These are phyloP conservation scores for Boletus sp. DNA, from an alignment of 768 basidiomycete species.

Conservation along the genomic window DNA sequence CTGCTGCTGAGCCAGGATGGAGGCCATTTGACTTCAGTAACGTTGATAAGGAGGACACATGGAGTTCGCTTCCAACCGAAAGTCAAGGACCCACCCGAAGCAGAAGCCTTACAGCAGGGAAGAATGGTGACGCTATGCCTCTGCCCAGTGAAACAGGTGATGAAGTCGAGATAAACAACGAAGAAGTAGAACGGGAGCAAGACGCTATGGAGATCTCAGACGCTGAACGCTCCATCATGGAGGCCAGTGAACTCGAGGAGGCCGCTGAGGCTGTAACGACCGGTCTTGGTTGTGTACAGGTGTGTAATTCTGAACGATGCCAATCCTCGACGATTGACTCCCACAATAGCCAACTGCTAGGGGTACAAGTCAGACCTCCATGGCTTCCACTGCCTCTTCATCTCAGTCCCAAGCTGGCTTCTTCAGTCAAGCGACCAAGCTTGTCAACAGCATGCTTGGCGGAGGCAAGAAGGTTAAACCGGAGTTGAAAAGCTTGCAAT, in stretches of 20 bases:
- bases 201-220: constrained; percentile 35
- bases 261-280: constrained; percentile 38
- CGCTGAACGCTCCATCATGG: constrained; percentile 31
- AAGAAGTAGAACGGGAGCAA: constrained; percentile 11
- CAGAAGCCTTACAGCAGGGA: constrained; percentile 19
- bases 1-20: constrained; percentile 55
- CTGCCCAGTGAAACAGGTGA: constrained; percentile 6
- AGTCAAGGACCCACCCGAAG: constrained; percentile 41
- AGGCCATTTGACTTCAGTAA: constrained; percentile 50
- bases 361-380: constrained; percentile 56
- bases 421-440: constrained; percentile 66
- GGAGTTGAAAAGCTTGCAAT: constrained; percentile 79
- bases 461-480: constrained; percentile 69
- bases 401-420: constrained; percentile 55
- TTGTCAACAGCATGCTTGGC: constrained; percentile 66
- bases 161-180: constrained; percentile 13
- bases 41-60: constrained; percentile 69
- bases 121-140: constrained; percentile 1
- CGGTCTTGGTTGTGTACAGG: constrained; percentile 42
- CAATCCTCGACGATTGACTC: constrained; percentile 8
- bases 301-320: constrained; percentile 24
- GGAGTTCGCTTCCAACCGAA: constrained; percentile 68
- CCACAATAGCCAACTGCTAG: constrained; percentile 23
- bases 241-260: constrained; percentile 40
- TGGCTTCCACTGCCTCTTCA: constrained; percentile 41